Evolutionary conservation across 1,284 basidiomycete species (phyloP).

Genomic region (Cryptococcus depauperatus): DNA sequence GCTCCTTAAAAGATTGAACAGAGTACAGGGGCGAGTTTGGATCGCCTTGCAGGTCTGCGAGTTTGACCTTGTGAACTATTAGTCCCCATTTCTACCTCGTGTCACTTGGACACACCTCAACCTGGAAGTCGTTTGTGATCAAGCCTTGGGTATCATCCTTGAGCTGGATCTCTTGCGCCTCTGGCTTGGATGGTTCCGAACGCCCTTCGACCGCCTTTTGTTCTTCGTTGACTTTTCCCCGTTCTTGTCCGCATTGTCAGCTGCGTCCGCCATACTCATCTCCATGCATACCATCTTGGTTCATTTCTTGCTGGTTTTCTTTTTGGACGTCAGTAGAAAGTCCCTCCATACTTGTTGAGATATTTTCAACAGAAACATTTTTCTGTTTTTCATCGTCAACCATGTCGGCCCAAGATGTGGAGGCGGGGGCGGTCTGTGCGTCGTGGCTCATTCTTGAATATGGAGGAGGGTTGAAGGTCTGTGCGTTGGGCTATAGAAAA

Average conservation of each 20-base stretch:
- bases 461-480: background rate
- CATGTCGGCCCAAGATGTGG: slow-evolving; percentile 16
- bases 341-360: slow-evolving; percentile 17
- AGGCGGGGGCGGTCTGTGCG: slow-evolving; percentile 1
- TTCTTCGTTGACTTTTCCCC: slow-evolving; percentile 1
- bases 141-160: slow-evolving; percentile 14
- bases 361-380: background rate
- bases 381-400: slow-evolving; percentile 15
- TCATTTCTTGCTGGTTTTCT: background rate
- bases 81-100: too few relatives aligned
- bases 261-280: background rate
- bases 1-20: slow-evolving; percentile 87
- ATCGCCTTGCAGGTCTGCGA: slow-evolving; percentile 94
- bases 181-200: background rate
- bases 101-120: slow-evolving; percentile 37
- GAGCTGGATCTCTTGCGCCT: background rate
- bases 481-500: too few relatives aligned
- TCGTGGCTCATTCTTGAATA: slow-evolving; percentile 2
- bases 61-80: slow-evolving; percentile 67
- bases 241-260: slow-evolving; percentile 11
- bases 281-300: background rate
- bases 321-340: slow-evolving; percentile 31
- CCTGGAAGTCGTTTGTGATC: slow-evolving; percentile 38
- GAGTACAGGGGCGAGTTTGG: slow-evolving; percentile 92
- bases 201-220: background rate